Percentiles rank a stretch among this genome's conserved stretches.
These are phyloP conservation scores for Sarcodon aspratus DNA, from an alignment of 768 basidiomycete species.

Conservation along the genomic window DNA sequence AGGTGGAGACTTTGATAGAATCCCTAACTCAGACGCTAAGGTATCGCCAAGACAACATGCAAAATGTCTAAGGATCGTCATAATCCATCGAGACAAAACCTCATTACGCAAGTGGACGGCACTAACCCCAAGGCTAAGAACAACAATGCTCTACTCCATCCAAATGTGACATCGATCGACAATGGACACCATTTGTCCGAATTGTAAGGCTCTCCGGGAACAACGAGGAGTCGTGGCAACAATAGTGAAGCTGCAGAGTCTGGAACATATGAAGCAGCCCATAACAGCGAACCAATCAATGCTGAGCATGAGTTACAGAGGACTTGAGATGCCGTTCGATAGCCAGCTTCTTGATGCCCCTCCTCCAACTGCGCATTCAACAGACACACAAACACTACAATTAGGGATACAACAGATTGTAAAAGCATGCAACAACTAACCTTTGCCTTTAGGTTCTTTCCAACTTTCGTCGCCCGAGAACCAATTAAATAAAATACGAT, in stretches of 20 bases:
- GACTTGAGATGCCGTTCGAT: slow-evolving; percentile 73
- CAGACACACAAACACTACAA: no score
- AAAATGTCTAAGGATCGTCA: slow-evolving; percentile 48
- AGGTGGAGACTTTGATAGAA: slow-evolving; percentile 60
- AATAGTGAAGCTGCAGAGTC: slow-evolving; percentile 16
- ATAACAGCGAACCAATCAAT: slow-evolving; percentile 42
- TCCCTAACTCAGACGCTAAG: slow-evolving; percentile 87
- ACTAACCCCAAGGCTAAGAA: slow-evolving; percentile 54
- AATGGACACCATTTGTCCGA: slow-evolving; percentile 51
- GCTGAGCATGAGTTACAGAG: slow-evolving; percentile 70
- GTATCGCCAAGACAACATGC: slow-evolving; percentile 88
- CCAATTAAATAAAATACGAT: slow-evolving; percentile 74
- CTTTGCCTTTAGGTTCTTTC: slow-evolving; percentile 57
- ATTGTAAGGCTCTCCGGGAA: slow-evolving; percentile 19
- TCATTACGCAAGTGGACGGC: slow-evolving; percentile 11
- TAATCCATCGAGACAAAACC: not conserved
- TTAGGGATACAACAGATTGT: no score
- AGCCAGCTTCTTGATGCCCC: slow-evolving; percentile 63
- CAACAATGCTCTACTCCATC: slow-evolving; percentile 51
- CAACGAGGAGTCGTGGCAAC: slow-evolving; percentile 7
- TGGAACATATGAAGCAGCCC: slow-evolving; percentile 52
- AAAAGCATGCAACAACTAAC: no score
- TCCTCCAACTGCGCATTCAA: slow-evolving; percentile 45
- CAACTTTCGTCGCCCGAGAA: slow-evolving; percentile 79
- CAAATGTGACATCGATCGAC: slow-evolving; percentile 27